Base-by-base conservation (phyloP, 2,329 filamentous ascomycete species). In the Colletotrichum shisoi region DNA sequence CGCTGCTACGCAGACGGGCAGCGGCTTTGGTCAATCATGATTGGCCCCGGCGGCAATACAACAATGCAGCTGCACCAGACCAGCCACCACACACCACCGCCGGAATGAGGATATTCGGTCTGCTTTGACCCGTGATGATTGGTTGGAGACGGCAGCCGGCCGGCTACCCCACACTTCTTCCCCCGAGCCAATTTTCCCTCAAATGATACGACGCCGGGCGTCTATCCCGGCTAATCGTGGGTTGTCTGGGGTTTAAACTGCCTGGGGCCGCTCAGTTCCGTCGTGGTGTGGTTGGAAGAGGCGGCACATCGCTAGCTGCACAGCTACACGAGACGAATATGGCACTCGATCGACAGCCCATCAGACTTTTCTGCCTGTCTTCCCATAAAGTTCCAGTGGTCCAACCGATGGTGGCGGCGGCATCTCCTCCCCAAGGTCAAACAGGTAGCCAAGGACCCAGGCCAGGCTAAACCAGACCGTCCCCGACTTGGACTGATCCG, bases 1-100 rank as follows among this genome's bases (percentile, higher is more conserved):
- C 44, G 15, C 44, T 34, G 24, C 76, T 73, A 79, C 48, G 31
- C 31, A 34, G 31, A 34, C 7, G 31, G 34, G 40, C 63, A 58
- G 60, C 63, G 63, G 59, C 59, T 67, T 58, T 67, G 63, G 19
- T 17, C 11, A 9, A 19, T 5, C 3, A 27, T 58, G 59, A 54
- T 67, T 67, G 63, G 63, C 31, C 24, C 21, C 13, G 39, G 40
- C 63, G 60, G 63, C 52, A 34, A 34, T 66, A 58, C 46, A 57
- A 12, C 15, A 12, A 17, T 51, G 58, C 52, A 52, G 37, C 39
- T 53, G 44, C 40, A 54, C 57, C 63, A 57, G 63, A 40, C 51
- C 51, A 62, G 51, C 24, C 39, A 54, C 24, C 54, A 45, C 54
- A 45, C 46, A 52, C 24, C 57, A 45, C 51, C 24, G 3, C 57